These are phyloP conservation scores for Fusarium torulosum DNA, from an alignment of 2,329 filamentous ascomycete genomes.

Conservation along the genomic window DNA sequence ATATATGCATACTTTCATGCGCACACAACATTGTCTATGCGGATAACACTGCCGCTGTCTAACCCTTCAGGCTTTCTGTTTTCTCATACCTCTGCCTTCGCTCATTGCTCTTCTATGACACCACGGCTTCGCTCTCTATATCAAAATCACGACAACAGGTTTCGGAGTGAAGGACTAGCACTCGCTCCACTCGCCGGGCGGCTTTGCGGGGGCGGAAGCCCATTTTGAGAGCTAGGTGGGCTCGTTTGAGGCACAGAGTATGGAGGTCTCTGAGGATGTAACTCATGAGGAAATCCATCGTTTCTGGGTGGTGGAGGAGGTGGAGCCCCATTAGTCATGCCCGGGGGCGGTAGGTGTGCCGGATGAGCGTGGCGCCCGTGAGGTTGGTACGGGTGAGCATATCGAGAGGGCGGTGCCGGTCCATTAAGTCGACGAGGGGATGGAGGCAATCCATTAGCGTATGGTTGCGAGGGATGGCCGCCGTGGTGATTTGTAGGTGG, in stretches of 20 bases:
- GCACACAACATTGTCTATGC: conserved; percentile 3
- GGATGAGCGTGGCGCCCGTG: conserved; percentile 44
- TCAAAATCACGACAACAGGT: conserved; percentile 71
- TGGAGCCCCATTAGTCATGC: conserved; percentile 27
- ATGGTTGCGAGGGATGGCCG: conserved; percentile 50
- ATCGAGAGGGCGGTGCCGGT: conserved; percentile 58
- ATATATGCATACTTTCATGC: neutral
- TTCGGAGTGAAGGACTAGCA: conserved; percentile 80
- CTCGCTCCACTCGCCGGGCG: conserved; percentile 75
- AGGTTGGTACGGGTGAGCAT: conserved; percentile 54
- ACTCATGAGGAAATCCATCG: conserved; percentile 56
- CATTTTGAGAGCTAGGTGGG: conserved; percentile 60
- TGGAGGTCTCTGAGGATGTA: conserved; percentile 56
- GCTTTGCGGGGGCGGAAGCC: conserved; percentile 48
- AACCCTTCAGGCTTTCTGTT: neutral
- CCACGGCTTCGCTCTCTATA: neutral
- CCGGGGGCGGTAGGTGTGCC: conserved; percentile 8
- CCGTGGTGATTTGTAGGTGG: conserved; percentile 57
- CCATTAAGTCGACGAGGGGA: conserved; percentile 63
- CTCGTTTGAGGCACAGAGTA: conserved; percentile 61
- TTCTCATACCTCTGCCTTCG: neutral
- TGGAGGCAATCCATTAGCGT: conserved; percentile 60
- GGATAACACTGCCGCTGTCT: neutral
- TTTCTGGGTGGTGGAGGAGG: conserved; percentile 50
- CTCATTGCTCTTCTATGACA: no score